Evolutionary conservation across 495 filamentous ascomycete genomes (phyloP), one percentile per base, ranked within the genome.

Genomic region (Hyaloscypha variabilis): DNA sequence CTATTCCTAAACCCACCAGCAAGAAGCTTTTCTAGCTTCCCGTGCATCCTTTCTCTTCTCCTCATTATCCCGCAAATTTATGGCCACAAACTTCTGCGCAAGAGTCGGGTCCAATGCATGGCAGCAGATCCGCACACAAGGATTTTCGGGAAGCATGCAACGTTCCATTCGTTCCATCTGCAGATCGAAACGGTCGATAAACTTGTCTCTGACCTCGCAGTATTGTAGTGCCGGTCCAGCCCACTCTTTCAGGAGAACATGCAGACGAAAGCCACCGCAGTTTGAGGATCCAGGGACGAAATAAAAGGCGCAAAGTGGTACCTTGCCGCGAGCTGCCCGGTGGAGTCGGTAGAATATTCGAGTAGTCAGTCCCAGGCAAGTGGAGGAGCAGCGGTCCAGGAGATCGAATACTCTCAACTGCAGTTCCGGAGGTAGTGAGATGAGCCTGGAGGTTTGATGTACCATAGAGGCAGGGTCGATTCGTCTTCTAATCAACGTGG

Each of bases 271-370:
- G 19, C 29, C 56, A 36, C 56, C 23, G 31, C 30, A 39, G 23
- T 23, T 17, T 19, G 39, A 17, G 3, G 39, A 10, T 17, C 39
- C 39, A 1, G 39, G 39, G 39, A 46, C 19, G 39, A 46, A 46
- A 46, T 46, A 46, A 17, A 31, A 59, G 34, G 56, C 56, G 11
- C 30, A 23, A 10, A 59, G 31, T 42, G 56, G 19, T n/a, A 59
- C 31, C 19, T 59, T 59, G n/a, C 56, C 56, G 8, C 39, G 31
- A 24, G 25, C 39, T 23, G 34, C 39, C 17, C 39, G n/a, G 56
- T 59, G 56, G n/a, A 42, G 34, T 6, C 30, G 56, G 56, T 59
- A 59, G 21, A 59, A 23, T 36, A 39, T 11, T 8, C 31, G 34
- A 39, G 21, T 59, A 26, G 6, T 39, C 39, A 59, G 30, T 30